These are phyloP conservation scores for Podila verticillata DNA, from an alignment of 192 early-diverging fungal genomes.

Conservation along the genomic window DNA sequence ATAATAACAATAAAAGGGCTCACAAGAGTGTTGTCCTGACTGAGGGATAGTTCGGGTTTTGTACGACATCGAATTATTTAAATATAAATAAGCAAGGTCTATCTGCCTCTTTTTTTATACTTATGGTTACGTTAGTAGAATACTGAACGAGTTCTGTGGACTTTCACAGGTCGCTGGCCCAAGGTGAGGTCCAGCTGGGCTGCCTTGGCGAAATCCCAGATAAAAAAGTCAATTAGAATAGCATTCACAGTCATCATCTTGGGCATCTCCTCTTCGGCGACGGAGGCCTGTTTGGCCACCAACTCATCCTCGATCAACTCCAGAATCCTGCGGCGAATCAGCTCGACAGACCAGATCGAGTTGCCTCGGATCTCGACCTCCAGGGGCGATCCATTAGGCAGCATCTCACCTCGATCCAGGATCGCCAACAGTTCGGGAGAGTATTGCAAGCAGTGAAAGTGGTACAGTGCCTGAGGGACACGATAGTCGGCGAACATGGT, in stretches of 20 bases:
- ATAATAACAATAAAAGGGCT: too few species aligned
- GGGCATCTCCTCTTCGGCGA: slow-evolving; percentile 1
- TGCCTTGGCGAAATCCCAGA: slow-evolving; percentile 88
- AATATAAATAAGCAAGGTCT: slow-evolving; percentile 6
- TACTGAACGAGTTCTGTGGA: slow-evolving; percentile 44
- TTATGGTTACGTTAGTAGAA: slow-evolving; percentile 16
- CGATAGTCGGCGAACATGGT: slow-evolving; percentile 95
- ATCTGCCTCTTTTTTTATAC: background rate
- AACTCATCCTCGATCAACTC: slow-evolving; percentile 35
- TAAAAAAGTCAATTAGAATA: slow-evolving; percentile 87
- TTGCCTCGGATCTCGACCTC: slow-evolving; percentile 83
- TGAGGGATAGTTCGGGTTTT: too few species aligned
- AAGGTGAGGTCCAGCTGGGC: slow-evolving; percentile 61
- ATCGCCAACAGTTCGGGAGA: slow-evolving; percentile 61
- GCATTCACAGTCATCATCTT: slow-evolving; percentile 67
- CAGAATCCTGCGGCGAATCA: slow-evolving; percentile 57
- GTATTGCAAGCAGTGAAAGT: slow-evolving; percentile 76
- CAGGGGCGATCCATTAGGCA: slow-evolving; percentile 67
- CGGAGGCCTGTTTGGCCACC: slow-evolving; percentile 27
- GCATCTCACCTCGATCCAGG: slow-evolving; percentile 50
- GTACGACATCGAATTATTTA: background rate
- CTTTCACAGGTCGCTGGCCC: slow-evolving; percentile 44
- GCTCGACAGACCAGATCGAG: slow-evolving; percentile 85
- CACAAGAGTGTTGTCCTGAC: too few species aligned
- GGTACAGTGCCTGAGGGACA: slow-evolving; percentile 77